Evolutionary conservation across 495 filamentous ascomycete genomes (phyloP).

Genomic region (Penicillium macrosclerotiorum): DNA sequence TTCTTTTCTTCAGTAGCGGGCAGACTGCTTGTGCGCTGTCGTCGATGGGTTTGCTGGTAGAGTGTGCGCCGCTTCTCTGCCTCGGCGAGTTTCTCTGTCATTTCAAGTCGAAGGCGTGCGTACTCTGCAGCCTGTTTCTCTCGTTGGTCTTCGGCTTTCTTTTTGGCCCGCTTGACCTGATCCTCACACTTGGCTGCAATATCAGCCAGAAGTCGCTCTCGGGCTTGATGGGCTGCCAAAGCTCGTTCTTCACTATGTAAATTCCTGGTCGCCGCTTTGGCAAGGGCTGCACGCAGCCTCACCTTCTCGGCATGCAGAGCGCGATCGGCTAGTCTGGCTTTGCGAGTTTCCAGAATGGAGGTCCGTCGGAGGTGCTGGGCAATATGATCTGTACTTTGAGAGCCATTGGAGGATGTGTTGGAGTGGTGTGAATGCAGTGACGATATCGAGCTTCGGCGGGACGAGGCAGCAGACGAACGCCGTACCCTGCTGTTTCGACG

Average conservation of each 20-base stretch:
- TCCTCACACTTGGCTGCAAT: constrained; percentile 93
- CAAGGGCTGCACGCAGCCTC: constrained; percentile 81
- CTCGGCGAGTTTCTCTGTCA: constrained; percentile 87
- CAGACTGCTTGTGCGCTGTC: constrained; percentile 63
- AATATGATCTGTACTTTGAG: constrained; percentile 74
- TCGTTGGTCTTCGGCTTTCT: constrained; percentile 86
- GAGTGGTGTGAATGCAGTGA: constrained; percentile 77
- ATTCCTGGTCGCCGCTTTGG: constrained; percentile 71
- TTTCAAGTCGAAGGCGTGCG: constrained; percentile 67
- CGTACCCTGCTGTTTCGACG: constrained; percentile 66
- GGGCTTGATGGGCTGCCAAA: constrained; percentile 83
- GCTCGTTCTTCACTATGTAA: constrained; percentile 73
- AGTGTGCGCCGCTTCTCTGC: constrained; percentile 67
- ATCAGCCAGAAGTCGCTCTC: constrained; percentile 88
- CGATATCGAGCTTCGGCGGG: constrained; percentile 84
- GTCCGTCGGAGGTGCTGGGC: constrained; percentile 88
- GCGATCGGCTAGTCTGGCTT: constrained; percentile 87
- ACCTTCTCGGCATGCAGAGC: constrained; percentile 97
- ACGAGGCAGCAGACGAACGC: constrained; percentile 81
- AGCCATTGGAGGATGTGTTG: constrained; percentile 58
- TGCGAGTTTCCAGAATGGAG: constrained; percentile 89
- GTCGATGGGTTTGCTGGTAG: constrained; percentile 56
- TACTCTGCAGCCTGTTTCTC: constrained; percentile 87
- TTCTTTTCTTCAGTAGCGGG: constrained; percentile 60
- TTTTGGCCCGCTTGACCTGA: constrained; percentile 92